Evolutionary conservation across 345 rosid genomes (phyloP), one percentile per base, ranked within the genome.

Genomic region (Luvunga scandens): DNA sequence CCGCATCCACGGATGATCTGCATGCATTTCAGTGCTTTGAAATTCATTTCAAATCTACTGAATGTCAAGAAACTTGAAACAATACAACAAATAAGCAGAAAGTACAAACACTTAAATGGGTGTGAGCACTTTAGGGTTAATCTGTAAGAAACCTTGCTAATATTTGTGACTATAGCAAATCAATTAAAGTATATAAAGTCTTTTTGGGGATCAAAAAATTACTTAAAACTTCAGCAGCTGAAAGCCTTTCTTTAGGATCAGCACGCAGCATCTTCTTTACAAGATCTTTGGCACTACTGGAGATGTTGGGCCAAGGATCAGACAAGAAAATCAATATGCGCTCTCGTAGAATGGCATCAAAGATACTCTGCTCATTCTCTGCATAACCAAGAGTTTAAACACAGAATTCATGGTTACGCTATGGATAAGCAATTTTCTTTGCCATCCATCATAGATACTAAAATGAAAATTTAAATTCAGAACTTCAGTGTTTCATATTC

Each of bases 1-100:
- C 81, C 87, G 90, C 80, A 92, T 86, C 99, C 99, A 96, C 31
- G 94, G 94, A 87, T 96, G 98, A 84, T 88, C 99, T 96, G 89
- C 84, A 81, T 78, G 56, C 63, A 70, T 78, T 79, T 75, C 70
- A 62, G 36, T 71, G 66, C 39, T 72, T 71, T 71, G 28, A 76
- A 69, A 16, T n/a, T 64, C 74, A 75, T 71, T 72, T 69, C 56
- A 24, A 63, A 74, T 63, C 62, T 55, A 50, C 27, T 60, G 34
- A 76, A 76, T n/a, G 33, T 55, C 70, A 69, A 45, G 73, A 73
- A 68, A 6, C 73, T 12, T 19, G 7, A 28, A 19, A 48, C 33
- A 8, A 27, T 27, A 73, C 5, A 61, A 59, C 73, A 19, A 12
- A 42, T 27, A 10, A 63, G 70, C 45, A 63, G 59, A 62, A 45